A percentile compares a stretch with the other conserved stretches of the same genome.
Evolutionary conservation across 805 yeast species (phyloP).

Genomic region (Kregervanrija delftensis): DNA sequence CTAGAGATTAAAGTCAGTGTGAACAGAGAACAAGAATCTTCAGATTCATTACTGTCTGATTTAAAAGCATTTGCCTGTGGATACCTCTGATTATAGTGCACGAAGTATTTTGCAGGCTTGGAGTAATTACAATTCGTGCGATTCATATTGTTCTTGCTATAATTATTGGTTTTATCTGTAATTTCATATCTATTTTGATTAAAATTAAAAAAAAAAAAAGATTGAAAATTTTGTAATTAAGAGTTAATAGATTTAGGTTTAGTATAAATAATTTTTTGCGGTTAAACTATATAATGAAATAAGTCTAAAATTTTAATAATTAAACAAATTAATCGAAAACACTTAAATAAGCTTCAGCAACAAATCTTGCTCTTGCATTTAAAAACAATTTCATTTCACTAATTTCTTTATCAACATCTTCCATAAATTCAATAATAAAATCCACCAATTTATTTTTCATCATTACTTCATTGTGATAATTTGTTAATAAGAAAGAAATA

Average conservation of each 20-base stretch:
- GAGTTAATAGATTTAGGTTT: neutral
- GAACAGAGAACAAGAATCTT: conserved; percentile 6
- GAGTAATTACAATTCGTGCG: conserved; percentile 11
- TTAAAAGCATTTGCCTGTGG: conserved; percentile 32
- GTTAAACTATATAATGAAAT: neutral
- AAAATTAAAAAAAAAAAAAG: too few relatives aligned
- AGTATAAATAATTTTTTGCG: neutral
- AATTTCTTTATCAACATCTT: conserved; percentile 96
- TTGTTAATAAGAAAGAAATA: conserved; percentile 87
- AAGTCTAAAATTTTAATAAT: too few relatives aligned
- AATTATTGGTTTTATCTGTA: neutral
- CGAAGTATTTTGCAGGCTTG: conserved; percentile 26
- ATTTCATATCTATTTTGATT: too few relatives aligned
- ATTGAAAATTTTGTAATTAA: neutral
- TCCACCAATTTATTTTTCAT: conserved; percentile 92
- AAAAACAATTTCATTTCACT: conserved; percentile 96
- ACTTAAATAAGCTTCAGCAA: conserved; percentile 91
- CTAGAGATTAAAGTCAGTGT: conserved; percentile 15
- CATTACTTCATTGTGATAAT: conserved; percentile 93
- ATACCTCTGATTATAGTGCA: conserved; percentile 14
- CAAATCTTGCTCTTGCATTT: conserved; percentile 96
- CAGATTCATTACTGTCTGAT: conserved; percentile 9
- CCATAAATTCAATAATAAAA: conserved; percentile 97
- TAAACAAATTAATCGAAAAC: conserved; percentile 60
- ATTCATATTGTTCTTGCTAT: conserved; percentile 10